Evolutionary conservation across 2,329 filamentous ascomycete species (phyloP), one percentile per base, ranked within the genome.

Genomic region (Apiospora saccharicola): DNA sequence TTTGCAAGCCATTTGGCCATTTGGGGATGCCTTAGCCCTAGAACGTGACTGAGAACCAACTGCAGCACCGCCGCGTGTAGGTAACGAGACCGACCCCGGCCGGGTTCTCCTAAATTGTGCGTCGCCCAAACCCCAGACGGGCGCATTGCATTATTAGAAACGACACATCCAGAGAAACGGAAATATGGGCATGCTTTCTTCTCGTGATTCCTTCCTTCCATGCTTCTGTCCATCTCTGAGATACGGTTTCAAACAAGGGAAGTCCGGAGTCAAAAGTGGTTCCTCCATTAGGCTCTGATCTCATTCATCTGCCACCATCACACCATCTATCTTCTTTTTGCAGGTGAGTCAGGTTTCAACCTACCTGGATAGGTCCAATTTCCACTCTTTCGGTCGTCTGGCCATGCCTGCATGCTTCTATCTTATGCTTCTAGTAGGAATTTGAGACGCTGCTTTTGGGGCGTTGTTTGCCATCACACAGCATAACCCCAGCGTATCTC

Each of bases 261-360:
- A n/a, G 57, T 41, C 19, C 57, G 57, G 19, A 24, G 30, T 64
- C 34, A 34, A 64, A 41, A 41, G 57, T 41, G 57, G 57, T 41
- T n/a, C 57, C 16, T 7, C 34, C 19, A 41, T 41, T 64, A 64
- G 30, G 19, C 57, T 64, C 57, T 64, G 57, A 64, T 64, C 57
- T 41, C 57, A 61, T 37, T 34, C 53, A 57, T 57, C 53, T 57
- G 53, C 26, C 26, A 30, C 3, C 30, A 30, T 57, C 53, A 34
- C 53, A 61, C n/a, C 30, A 61, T 37, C 30, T 37, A 61, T 61
- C 26, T 37, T 8, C 16, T 30, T 37, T 57, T 61, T 37, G 53
- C 19, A 41, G 34, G 57, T 64, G 57, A 64, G 57, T 64, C 57
- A 64, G 57, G 34, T 64, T 64, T 41, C 57, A 41, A 64, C 30